Percentiles rank a stretch among this genome's conserved stretches.
Evolutionary conservation across 2,329 filamentous ascomycete genomes (phyloP).

Genomic region (Alternaria dauci): DNA sequence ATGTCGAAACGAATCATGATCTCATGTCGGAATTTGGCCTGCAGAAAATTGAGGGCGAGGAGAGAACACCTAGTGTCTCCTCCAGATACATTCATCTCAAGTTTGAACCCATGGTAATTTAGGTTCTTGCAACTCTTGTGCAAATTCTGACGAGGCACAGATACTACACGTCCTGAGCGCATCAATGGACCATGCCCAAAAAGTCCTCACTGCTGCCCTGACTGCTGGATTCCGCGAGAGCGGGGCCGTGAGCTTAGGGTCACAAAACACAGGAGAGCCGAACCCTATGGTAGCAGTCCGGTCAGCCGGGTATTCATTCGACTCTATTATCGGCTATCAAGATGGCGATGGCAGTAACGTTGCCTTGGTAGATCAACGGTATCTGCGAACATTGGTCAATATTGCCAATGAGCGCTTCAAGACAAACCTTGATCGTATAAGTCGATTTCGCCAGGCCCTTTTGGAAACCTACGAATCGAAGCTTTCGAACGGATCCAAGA

Average conservation of each 20-base stretch:
- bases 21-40: slow-evolving; percentile 54
- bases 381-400: slow-evolving; percentile 71
- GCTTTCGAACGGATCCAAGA: slow-evolving; percentile 13
- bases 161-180: slow-evolving; percentile 88
- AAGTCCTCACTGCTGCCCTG: slow-evolving; percentile 76
- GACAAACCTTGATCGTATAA: slow-evolving; percentile 73
- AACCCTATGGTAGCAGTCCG: slow-evolving; percentile 85
- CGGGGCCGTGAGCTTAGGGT: slow-evolving; percentile 74
- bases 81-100: slow-evolving; percentile 77
- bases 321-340: slow-evolving; percentile 76
- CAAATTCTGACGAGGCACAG: slow-evolving; percentile 57
- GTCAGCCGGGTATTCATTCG: slow-evolving; percentile 81
- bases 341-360: slow-evolving; percentile 52
- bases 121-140: background rate
- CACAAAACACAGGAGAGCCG: slow-evolving; percentile 49
- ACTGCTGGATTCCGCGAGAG: slow-evolving; percentile 90
- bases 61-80: slow-evolving; percentile 30
- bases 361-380: slow-evolving; percentile 67
- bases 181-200: slow-evolving; percentile 76
- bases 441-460: slow-evolving; percentile 67
- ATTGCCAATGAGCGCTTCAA: slow-evolving; percentile 79
- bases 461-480: slow-evolving; percentile 33
- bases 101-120: slow-evolving; percentile 89
- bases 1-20: slow-evolving; percentile 15
- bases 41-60: slow-evolving; percentile 4